Evolutionary conservation across 768 basidiomycete genomes (phyloP).

Genomic region (Collybia sordida): DNA sequence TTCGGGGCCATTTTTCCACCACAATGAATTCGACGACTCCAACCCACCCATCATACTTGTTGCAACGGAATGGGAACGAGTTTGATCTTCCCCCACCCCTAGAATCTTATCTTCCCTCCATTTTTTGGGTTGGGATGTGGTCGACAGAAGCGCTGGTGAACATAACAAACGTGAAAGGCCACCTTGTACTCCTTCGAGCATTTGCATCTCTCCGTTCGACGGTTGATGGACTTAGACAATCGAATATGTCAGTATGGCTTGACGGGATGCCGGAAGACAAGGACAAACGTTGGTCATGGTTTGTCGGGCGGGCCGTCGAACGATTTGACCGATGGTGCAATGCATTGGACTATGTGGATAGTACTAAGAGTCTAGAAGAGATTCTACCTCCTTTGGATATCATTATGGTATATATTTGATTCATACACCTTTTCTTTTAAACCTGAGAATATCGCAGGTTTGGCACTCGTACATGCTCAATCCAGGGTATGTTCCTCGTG

Average conservation of each 20-base stretch:
- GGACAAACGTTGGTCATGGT: constrained; percentile 15
- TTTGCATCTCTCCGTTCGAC: constrained; percentile 7
- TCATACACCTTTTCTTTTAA: background rate
- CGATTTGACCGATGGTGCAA: constrained; percentile 20
- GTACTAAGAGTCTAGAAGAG: background rate
- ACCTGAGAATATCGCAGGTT: constrained; percentile 8
- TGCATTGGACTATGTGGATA: background rate
- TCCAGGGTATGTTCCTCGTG: constrained; percentile 1
- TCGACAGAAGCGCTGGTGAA: constrained; percentile 11
- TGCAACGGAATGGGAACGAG: too few relatives aligned
- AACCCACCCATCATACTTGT: too few relatives aligned
- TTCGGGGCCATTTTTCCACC: too few relatives aligned
- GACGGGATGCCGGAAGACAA: constrained; percentile 4
- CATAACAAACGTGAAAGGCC: constrained; percentile 13
- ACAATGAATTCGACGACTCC: too few relatives aligned
- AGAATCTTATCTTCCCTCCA: background rate
- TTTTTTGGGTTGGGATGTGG: background rate
- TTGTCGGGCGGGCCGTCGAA: constrained; percentile 20
- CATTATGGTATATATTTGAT: constrained; percentile 12
- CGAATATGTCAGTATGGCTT: background rate
- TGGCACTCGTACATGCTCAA: constrained; percentile 27
- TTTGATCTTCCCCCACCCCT: too few relatives aligned
- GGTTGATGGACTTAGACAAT: constrained; percentile 6
- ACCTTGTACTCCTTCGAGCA: constrained; percentile 16
- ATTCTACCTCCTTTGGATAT: constrained; percentile 18